Evolutionary conservation across 2,329 filamentous ascomycete genomes (phyloP).

Genomic region (Exophiala spinifera): DNA sequence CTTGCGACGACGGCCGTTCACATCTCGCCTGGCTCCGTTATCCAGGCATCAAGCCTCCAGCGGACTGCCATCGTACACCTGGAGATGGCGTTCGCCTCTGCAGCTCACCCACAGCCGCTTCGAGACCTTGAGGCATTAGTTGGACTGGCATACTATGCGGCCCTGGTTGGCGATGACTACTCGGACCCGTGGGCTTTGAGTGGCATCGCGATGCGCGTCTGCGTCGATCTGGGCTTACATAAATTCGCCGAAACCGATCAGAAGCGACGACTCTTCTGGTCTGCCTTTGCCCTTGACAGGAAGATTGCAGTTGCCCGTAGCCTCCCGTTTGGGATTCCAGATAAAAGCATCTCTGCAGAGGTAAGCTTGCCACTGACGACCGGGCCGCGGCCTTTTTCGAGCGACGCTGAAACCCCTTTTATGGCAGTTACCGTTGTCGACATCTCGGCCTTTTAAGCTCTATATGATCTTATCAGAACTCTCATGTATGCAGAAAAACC

Average conservation of each 20-base stretch:
- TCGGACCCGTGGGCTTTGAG: neutral
- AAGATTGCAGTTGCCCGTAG: neutral
- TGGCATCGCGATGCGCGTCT: neutral
- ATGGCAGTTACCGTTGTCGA: neutral
- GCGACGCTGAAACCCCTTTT: neutral
- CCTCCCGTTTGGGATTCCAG: neutral
- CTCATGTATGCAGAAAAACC: neutral
- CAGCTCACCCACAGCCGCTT: neutral
- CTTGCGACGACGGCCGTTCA: neutral
- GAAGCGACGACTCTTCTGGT: neutral
- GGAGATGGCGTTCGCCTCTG: neutral
- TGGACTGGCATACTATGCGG: neutral
- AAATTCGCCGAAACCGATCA: neutral
- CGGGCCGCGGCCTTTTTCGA: neutral
- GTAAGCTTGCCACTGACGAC: neutral
- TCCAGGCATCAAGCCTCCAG: neutral
- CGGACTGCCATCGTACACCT: neutral
- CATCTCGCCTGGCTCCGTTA: neutral
- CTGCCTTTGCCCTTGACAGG: neutral
- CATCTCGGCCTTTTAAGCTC: neutral
- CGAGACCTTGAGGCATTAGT: neutral
- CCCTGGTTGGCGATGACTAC: neutral
- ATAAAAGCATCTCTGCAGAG: neutral
- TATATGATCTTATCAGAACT: neutral
- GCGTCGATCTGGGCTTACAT: neutral